These are phyloP conservation scores for Tillandsia leiboldiana DNA, from an alignment of 176 grass and related monocot species.

Conservation along the genomic window DNA sequence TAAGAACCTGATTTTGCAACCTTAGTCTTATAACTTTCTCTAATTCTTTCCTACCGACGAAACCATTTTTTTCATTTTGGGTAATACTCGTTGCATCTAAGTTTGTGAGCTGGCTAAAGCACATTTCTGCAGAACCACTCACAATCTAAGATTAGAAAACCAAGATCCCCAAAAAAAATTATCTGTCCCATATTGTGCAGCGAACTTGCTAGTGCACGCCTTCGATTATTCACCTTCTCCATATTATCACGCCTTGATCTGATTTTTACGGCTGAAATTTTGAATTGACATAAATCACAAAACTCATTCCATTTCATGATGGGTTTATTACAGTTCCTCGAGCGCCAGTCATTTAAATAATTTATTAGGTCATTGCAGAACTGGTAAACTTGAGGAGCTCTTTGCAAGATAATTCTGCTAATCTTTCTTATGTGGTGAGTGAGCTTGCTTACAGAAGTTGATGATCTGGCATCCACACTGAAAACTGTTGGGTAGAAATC, in stretches of 20 bases:
- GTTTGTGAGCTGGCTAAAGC: slow-evolving; percentile 36
- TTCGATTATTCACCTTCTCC: slow-evolving; percentile 46
- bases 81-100: slow-evolving; percentile 38
- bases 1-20: slow-evolving; percentile 28
- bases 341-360: slow-evolving; percentile 56
- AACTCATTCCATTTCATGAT: slow-evolving; percentile 74
- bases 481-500: slow-evolving; percentile 90
- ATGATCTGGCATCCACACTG: slow-evolving; percentile 74
- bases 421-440: slow-evolving; percentile 49
- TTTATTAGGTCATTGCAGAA: slow-evolving; percentile 71
- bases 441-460: slow-evolving; percentile 63
- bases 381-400: slow-evolving; percentile 60
- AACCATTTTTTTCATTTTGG: slow-evolving; percentile 37
- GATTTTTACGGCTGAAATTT: slow-evolving; percentile 47
- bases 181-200: slow-evolving; percentile 67
- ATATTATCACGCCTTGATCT: slow-evolving; percentile 65
- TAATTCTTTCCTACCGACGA: slow-evolving; percentile 54
- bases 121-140: slow-evolving; percentile 70
- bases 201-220: slow-evolving; percentile 50
- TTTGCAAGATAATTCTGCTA: slow-evolving; percentile 67
- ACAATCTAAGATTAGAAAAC: slow-evolving; percentile 57
- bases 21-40: slow-evolving; percentile 55
- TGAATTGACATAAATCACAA: slow-evolving; percentile 76
- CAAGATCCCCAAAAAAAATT: slow-evolving; percentile 74
- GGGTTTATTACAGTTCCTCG: slow-evolving; percentile 45